Evolutionary conservation across 1,284 basidiomycete genomes (phyloP).

Genomic region (Mycosarcoma maydis): DNA sequence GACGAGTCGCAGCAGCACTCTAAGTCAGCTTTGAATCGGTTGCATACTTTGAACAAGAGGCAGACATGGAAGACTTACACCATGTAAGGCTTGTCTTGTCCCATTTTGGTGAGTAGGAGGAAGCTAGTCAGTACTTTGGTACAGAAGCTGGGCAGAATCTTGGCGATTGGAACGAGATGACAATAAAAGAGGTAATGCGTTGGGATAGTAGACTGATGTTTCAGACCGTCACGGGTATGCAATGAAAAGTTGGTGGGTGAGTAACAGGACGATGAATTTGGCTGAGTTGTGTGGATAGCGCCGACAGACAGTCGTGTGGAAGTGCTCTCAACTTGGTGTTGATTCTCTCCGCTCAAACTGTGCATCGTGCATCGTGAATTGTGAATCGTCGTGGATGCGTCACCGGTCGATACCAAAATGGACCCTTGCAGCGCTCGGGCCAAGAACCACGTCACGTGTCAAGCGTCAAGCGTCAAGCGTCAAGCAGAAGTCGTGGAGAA

Average conservation of each 20-base stretch:
- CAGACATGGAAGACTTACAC: slow-evolving; percentile 33
- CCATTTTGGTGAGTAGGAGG: slow-evolving; percentile 32
- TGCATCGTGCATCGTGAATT: too few species aligned
- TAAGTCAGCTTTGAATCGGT: too few species aligned
- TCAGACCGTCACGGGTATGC: neutral
- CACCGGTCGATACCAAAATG: neutral
- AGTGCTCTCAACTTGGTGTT: slow-evolving; percentile 8
- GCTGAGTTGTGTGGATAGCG: slow-evolving; percentile 4
- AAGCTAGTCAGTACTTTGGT: slow-evolving; percentile 11
- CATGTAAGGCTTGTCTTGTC: slow-evolving; percentile 53
- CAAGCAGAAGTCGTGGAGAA: too few species aligned
- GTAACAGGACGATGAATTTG: neutral
- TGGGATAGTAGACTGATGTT: too few species aligned
- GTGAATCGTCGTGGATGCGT: slow-evolving; percentile 4
- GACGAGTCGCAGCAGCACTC: too few species aligned
- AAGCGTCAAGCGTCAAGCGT: too few species aligned
- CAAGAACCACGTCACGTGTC: slow-evolving; percentile 1
- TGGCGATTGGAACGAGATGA: neutral
- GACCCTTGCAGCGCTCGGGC: slow-evolving; percentile 27
- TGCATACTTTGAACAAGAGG: too few species aligned
- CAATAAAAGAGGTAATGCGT: neutral
- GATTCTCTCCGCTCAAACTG: slow-evolving; percentile 11
- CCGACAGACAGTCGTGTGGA: too few species aligned
- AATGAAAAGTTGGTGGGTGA: neutral
- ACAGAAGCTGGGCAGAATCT: slow-evolving; percentile 14